Percentiles rank a stretch among this genome's conserved stretches.
Conservation (phyloP, 441 rosid species). For the Sinapis alba region DNA sequence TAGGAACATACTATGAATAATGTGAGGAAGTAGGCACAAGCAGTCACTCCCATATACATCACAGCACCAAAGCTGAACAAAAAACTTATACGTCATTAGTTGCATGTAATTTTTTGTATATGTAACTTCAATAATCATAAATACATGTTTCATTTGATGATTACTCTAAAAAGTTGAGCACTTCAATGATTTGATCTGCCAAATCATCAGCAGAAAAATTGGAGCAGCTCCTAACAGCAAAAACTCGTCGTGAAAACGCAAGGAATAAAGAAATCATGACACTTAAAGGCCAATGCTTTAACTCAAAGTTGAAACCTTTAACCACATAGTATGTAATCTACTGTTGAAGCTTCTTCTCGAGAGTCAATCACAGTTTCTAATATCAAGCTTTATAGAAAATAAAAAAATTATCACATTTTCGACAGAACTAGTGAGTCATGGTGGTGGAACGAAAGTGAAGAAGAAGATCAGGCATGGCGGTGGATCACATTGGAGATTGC, state of each 20-base stretch:
- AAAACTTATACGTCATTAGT: slow-evolving; percentile 1
- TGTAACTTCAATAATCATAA: slow-evolving; percentile 15
- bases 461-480: no score
- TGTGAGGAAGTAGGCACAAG: slow-evolving; percentile 73
- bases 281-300: no score
- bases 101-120: background rate
- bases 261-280: no score
- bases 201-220: slow-evolving; percentile 71
- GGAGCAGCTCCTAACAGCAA: slow-evolving; percentile 75
- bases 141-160: background rate
- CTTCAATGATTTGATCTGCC: slow-evolving; percentile 80
- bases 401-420: no score
- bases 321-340: no score
- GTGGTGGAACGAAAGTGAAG: no score
- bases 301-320: no score
- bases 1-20: slow-evolving; percentile 61
- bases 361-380: no score
- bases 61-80: slow-evolving; percentile 61
- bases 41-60: slow-evolving; percentile 80
- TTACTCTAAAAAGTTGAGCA: slow-evolving; percentile 74
- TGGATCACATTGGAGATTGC: no score
- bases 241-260: slow-evolving; percentile 55
- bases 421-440: no score
- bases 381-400: no score
- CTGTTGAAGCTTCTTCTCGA: no score